These are phyloP conservation scores for Cladophialophora bantiana DNA, from an alignment of 2,329 filamentous ascomycete genomes.

Conservation along the genomic window DNA sequence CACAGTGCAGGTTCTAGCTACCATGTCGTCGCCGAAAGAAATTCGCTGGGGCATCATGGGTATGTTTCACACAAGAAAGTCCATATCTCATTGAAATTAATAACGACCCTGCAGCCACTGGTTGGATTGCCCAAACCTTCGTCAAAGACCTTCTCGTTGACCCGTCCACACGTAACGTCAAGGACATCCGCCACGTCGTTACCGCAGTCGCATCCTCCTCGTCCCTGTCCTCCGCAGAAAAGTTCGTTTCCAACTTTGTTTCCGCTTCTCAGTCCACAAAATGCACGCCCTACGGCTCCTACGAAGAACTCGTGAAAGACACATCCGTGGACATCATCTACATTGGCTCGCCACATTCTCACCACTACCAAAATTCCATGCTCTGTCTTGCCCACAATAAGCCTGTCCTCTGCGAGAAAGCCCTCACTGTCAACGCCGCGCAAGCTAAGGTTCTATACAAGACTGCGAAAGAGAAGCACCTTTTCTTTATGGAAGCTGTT, in stretches of 20 bases:
- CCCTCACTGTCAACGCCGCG: conserved; percentile 81
- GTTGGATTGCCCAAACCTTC: conserved; percentile 63
- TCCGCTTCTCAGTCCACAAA: conserved; percentile 62
- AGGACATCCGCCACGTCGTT: conserved; percentile 77
- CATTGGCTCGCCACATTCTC: conserved; percentile 87
- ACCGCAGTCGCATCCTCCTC: conserved; percentile 81
- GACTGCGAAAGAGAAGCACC: conserved; percentile 73
- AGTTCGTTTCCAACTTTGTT: conserved; percentile 75
- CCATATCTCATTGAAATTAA: neutral
- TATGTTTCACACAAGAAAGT: conserved; percentile 14
- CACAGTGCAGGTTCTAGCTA: conserved; percentile 4
- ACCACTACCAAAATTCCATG: conserved; percentile 91
- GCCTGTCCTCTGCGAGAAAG: conserved; percentile 89
- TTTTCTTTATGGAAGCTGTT: conserved; percentile 85
- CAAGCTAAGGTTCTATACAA: conserved; percentile 76
- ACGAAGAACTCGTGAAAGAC: conserved; percentile 80
- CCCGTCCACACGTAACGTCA: conserved; percentile 71
- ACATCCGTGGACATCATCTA: conserved; percentile 84
- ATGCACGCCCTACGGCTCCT: conserved; percentile 78
- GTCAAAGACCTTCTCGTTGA: conserved; percentile 79
- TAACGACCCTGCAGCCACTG: conserved; percentile 48
- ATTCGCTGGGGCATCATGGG: conserved; percentile 40
- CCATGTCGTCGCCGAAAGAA: conserved; percentile 29
- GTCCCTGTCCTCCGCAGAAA: conserved; percentile 70
- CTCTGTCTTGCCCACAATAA: conserved; percentile 84